A percentile compares a stretch with the other conserved stretches of the same genome.
Evolutionary conservation across 345 rosid species (phyloP).

Genomic region (Heritiera littoralis): DNA sequence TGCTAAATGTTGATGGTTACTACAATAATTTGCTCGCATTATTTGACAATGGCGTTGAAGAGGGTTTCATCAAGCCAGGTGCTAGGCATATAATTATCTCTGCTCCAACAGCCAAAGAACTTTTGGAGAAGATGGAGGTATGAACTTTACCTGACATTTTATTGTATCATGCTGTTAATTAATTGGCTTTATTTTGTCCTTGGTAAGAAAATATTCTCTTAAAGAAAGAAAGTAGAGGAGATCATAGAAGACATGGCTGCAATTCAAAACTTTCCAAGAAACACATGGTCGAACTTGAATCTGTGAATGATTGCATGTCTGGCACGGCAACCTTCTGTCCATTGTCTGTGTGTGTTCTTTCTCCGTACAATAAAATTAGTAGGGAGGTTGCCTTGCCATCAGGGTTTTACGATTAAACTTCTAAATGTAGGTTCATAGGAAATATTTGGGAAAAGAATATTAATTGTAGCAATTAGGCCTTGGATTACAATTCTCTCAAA

Average conservation of each 20-base stretch:
- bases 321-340: neutral
- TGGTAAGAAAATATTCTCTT: neutral
- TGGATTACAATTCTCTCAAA: slow-evolving; percentile 3
- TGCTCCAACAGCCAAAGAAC: slow-evolving; percentile 84
- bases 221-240: neutral
- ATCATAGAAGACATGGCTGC: neutral
- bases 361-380: neutral
- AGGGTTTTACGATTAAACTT: neutral
- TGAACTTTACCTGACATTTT: slow-evolving; percentile 10
- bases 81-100: slow-evolving; percentile 84
- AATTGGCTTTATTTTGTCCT: neutral
- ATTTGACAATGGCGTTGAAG: slow-evolving; percentile 89
- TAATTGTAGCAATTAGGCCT: neutral
- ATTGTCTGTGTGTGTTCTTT: neutral
- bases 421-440: neutral
- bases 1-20: slow-evolving; percentile 93
- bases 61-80: slow-evolving; percentile 87
- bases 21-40: slow-evolving; percentile 74
- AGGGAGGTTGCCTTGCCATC: slow-evolving; percentile 2
- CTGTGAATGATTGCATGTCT: neutral
- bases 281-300: neutral
- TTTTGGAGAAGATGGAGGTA: slow-evolving; percentile 94
- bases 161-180: neutral
- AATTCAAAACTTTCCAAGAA: neutral
- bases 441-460: neutral